These are phyloP conservation scores for Allium cepa DNA, from an alignment of 106 monocot species.

Conservation along the genomic window DNA sequence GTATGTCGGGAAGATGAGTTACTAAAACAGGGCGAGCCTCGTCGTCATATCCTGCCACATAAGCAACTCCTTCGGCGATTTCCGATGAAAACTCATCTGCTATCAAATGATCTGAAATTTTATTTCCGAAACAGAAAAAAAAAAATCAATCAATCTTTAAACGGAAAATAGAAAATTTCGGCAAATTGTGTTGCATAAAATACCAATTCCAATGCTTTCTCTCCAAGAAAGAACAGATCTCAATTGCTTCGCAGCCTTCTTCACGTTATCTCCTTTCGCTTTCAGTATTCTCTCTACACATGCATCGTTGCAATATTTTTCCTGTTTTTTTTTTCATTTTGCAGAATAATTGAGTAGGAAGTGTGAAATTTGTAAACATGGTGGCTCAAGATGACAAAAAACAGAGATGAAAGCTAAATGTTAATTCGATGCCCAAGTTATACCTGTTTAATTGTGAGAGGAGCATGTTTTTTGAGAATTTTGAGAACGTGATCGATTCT, in stretches of 20 bases:
- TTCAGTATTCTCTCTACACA: constrained; percentile 79
- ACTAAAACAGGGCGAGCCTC: constrained; percentile 88
- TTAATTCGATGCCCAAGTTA: background rate
- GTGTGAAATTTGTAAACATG: background rate
- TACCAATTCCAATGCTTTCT: constrained; percentile 75
- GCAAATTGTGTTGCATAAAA: background rate
- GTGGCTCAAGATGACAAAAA: background rate
- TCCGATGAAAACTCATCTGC: constrained; percentile 95
- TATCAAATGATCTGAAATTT: constrained; percentile 63
- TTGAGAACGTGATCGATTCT: constrained; percentile 26
- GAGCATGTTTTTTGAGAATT: constrained; percentile 30
- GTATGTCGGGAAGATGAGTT: background rate
- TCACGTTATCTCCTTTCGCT: constrained; percentile 64
- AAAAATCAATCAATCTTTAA: too few species aligned
- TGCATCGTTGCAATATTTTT: constrained; percentile 84
- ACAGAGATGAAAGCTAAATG: background rate
- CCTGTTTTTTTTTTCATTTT: constrained; percentile 22
- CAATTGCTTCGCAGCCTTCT: constrained; percentile 88
- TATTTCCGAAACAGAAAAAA: too few species aligned
- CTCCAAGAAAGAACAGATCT: constrained; percentile 81
- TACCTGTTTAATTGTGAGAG: constrained; percentile 37
- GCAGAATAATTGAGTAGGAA: background rate
- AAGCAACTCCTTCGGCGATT: constrained; percentile 78
- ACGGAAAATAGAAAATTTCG: too few species aligned
- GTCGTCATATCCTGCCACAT: constrained; percentile 88